Evolutionary conservation across 2,329 filamentous ascomycete species (phyloP), one percentile per base, ranked within the genome.

Genomic region (Colletotrichum sp.): DNA sequence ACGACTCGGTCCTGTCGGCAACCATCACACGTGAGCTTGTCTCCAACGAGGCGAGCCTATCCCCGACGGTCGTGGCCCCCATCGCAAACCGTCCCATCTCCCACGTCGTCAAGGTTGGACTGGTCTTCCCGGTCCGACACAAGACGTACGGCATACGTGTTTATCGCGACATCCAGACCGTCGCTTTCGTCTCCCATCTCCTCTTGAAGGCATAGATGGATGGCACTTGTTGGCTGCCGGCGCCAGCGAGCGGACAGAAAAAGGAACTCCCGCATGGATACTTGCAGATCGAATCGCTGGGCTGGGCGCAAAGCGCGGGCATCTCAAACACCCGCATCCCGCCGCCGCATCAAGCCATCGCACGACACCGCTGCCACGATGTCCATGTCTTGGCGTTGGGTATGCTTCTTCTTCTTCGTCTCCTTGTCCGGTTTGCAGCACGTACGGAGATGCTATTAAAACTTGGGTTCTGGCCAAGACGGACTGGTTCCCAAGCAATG

Each of bases 1-100:
- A 68, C 70, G 73, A 73, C 70, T 73, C 73, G 73, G 73, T 65
- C 63, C 34, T 73, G 43, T 75, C 70, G 73, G 73, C 73, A 75
- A 75, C 70, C 63, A 71, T 43, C 43, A 68, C 73, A 73, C 73
- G 64, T 73, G 70, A 75, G 70, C 73, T 68, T 65, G 58, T 73
- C 70, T 73, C 69, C 58, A 68, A 73, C 16, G 66, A 73, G 70
- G 58, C 73, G 73, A 65, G 73, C 70, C 58, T 65, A 73, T 73
- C 64, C 72, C 70, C 63, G 34, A 73, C 32, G 26, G 63, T 58
- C 69, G 30, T 43, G 64, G 24, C 63, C 63, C 48, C 64, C 67
- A 32, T 72, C 30, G 32, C 57, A 73, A 68, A 61, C 70, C 73
- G 64, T 75, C 73, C 73, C 73, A 75, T 75, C 70, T 75, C 57